phyloP scores from a whole-genome alignment of 495 filamentous ascomycete species.

The Usnea hakonensis region DNA sequence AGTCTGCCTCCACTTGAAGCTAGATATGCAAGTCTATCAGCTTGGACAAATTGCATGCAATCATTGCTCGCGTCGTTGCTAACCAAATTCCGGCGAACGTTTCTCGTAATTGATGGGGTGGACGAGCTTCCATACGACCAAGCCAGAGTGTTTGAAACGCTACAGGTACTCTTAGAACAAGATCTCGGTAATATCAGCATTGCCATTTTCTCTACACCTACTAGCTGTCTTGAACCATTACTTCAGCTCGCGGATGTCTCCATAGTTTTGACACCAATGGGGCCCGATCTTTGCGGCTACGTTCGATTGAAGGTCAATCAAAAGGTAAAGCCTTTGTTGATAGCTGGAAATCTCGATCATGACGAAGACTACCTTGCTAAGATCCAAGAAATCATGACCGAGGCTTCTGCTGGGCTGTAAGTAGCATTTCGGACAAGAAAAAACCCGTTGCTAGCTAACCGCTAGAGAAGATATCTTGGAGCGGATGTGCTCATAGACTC shows the following conservation, averaged over 20 bases:
- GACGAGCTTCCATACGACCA: fast-evolving
- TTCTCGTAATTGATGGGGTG: not conserved
- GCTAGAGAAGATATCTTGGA: not conserved
- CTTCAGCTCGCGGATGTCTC: not conserved
- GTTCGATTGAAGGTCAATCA: not conserved
- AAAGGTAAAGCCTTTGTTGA: not conserved
- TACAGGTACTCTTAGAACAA: not conserved
- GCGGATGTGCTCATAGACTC: constrained; percentile 6
- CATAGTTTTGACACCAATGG: not conserved
- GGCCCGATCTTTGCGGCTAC: not conserved
- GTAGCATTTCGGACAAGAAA: not conserved
- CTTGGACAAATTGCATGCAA: too few relatives aligned
- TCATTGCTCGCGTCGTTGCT: too few relatives aligned
- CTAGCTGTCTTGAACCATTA: not conserved
- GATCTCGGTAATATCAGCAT: constrained; percentile 2
- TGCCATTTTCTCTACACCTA: not conserved
- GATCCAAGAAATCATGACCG: not conserved
- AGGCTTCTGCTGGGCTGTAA: not conserved
- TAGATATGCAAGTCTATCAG: too few relatives aligned
- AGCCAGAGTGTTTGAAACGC: not conserved
- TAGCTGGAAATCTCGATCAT: not conserved
- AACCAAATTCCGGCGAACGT: not conserved
- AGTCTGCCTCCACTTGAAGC: too few relatives aligned
- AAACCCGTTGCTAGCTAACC: not conserved
- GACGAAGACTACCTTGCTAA: not conserved